Evolutionary conservation across 2,329 filamentous ascomycete species (phyloP).

Genomic region (Fusarium nurragi): DNA sequence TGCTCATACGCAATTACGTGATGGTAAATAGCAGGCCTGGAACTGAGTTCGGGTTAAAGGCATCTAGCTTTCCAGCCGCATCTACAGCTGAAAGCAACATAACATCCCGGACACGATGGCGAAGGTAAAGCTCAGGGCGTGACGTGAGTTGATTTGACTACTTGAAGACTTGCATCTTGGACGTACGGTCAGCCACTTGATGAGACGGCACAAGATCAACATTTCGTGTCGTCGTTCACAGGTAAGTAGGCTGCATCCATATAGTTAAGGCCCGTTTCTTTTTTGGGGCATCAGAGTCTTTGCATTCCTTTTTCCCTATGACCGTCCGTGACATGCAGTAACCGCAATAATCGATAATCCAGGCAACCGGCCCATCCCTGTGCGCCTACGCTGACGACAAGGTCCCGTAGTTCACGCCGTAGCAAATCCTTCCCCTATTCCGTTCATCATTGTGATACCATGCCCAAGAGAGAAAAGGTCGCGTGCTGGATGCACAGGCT

Average conservation of each 20-base stretch:
- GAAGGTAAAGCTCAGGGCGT: not conserved
- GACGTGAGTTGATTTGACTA: constrained; percentile 14
- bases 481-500: constrained; percentile 42
- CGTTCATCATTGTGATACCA: constrained; percentile 44
- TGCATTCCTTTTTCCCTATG: constrained; percentile 59
- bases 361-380: constrained; percentile 48
- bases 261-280: constrained; percentile 39
- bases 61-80: not conserved
- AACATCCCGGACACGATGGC: not conserved
- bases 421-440: constrained; percentile 33
- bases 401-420: constrained; percentile 38
- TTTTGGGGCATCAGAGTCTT: constrained; percentile 49
- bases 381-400: constrained; percentile 27
- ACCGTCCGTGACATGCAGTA: constrained; percentile 59
- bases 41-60: not conserved
- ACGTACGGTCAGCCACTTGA: not conserved
- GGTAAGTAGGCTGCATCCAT: constrained; percentile 13
- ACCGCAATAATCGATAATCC: constrained; percentile 52
- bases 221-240: constrained; percentile 16
- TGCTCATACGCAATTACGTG: not conserved
- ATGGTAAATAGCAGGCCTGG: not conserved
- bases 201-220: not conserved
- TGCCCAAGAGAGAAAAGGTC: constrained; percentile 41
- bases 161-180: constrained; percentile 4
- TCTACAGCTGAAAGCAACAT: not conserved